phyloP scores from a whole-genome alignment of 148 eudicot species.

The Rhododendron williamsianum region DNA sequence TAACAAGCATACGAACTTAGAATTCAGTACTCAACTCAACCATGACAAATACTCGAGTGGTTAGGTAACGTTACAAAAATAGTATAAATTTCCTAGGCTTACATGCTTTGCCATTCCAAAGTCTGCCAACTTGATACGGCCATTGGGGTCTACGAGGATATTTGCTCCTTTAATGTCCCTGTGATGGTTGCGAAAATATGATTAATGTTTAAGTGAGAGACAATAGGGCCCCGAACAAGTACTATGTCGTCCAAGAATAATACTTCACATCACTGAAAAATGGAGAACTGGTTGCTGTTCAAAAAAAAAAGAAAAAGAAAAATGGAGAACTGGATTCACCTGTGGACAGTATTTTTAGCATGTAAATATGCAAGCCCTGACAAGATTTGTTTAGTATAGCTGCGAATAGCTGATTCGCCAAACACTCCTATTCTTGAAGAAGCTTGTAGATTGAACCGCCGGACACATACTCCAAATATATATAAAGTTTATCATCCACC shows the following conservation, averaged over 20 bases:
- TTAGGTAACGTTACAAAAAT: neutral
- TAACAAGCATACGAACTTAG: neutral
- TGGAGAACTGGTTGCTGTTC: neutral
- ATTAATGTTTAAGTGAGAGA: neutral
- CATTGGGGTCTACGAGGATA: constrained; percentile 93
- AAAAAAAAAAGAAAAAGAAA: neutral
- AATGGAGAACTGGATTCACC: constrained; percentile 36
- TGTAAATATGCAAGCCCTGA: constrained; percentile 96
- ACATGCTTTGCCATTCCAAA: constrained; percentile 99
- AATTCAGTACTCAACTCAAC: constrained; percentile 1
- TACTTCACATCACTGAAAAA: neutral
- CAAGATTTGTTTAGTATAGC: constrained; percentile 84
- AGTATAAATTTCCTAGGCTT: constrained; percentile 25
- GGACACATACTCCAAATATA: constrained; percentile 95
- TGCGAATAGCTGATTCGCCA: constrained; percentile 86
- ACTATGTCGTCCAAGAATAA: neutral
- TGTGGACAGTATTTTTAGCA: constrained; percentile 78
- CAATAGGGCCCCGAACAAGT: neutral
- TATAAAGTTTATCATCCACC: constrained; percentile 85
- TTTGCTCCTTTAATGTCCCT: constrained; percentile 99
- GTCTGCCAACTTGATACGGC: constrained; percentile 90
- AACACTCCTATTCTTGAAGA: constrained; percentile 93
- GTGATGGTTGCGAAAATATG: constrained; percentile 9
- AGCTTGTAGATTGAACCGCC: constrained; percentile 96
- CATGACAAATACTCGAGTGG: neutral